Base-by-base conservation (phyloP, 140 eudicot species). In the Oenanthe javanica region DNA sequence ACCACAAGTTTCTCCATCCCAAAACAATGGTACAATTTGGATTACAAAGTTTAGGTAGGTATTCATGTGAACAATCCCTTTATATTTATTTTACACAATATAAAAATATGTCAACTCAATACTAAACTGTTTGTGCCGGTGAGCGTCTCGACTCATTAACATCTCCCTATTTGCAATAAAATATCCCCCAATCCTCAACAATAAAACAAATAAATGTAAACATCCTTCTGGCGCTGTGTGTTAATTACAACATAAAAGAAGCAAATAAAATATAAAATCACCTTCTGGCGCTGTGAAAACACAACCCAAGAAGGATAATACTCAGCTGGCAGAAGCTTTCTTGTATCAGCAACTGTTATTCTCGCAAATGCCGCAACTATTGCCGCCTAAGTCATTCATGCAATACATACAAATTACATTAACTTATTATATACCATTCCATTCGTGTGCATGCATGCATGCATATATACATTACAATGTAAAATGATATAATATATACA, bases 221-320 rank as follows among this genome's bases (percentile, higher is more conserved):
- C 18, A 59, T 59, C 4, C n/a, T n/a, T n/a, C n/a, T n/a, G n/a
- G n/a, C n/a, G n/a, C n/a, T 59, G 47, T 3, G 13, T 0, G 31
- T 25, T 31, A 6, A 74, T 31, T 31, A 31, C 21, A 66, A 21
- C 10, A 45, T 19, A 69, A 18, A 70, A 47, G 77, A 14, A 42
- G 9, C 31, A 9, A 25, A 19, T 6, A 78, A 2, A 43, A 12
- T 31, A 31, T 31, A 82, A 45, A 63, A 86, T 86, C 84, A 92
- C 81, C 98, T 94, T 94, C 78, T 94, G 93, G 79, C 87, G 80
- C 75, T 85, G 74, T 40, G 94, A 81, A 73, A 94, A 94, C 55
- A 90, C 88, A 79, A 94, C 91, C 98, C 98, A 94, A 66, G 96
- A 83, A 63, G 98, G 98, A 85, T 94, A 92, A 81, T 54, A 80